Evolutionary conservation across 1,139 yeast genomes (phyloP), one percentile per base, ranked within the genome.

Genomic region (Lizanozyma gosingica): DNA sequence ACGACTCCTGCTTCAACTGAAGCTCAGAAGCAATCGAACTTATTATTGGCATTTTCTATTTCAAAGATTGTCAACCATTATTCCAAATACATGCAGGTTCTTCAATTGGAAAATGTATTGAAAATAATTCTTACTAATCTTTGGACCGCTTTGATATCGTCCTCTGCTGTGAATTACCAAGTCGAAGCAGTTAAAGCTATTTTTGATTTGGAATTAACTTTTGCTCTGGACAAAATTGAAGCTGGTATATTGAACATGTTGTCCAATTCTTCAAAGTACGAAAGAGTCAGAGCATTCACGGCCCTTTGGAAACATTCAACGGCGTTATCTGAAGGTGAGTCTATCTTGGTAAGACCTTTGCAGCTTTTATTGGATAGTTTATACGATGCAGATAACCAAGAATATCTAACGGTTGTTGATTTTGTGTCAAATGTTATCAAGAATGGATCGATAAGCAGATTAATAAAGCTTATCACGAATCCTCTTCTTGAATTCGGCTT

Each of bases 341-440:
- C 57, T 1, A 61, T 88, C 6, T 59, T 87, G 17, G 64, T 71
- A 11, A 67, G 82, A 43, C 92, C 95, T 0, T 58, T 87, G n/a
- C 78, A 80, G 45, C 53, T 86, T 3, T 62, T 86, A 11, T 54
- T 86, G 15, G 95, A 87, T 53, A 83, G 77, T 39, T 54, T 84
- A 16, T 54, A 60, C 32, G 70, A 65, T 34, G 55, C 62, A 2
- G 62, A 71, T 38, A 63, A 63, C 14, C 65, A 71, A 18, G 63
- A 67, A 39, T 62, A 63, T 29, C 54, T 74, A 3, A 61, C 71
- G n/a, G 75, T 79, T 1, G 57, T 68, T 4, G 72, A 75, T 41
- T 84, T 92, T 78, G 59, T 85, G 1, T 60, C 66, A 32, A 63
- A 67, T n/a, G 63, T 74, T 2, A 51, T 77, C 2, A 64, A 68